phyloP scores from a whole-genome alignment of 2,329 filamentous ascomycete genomes.

The Triangularia setosa region DNA sequence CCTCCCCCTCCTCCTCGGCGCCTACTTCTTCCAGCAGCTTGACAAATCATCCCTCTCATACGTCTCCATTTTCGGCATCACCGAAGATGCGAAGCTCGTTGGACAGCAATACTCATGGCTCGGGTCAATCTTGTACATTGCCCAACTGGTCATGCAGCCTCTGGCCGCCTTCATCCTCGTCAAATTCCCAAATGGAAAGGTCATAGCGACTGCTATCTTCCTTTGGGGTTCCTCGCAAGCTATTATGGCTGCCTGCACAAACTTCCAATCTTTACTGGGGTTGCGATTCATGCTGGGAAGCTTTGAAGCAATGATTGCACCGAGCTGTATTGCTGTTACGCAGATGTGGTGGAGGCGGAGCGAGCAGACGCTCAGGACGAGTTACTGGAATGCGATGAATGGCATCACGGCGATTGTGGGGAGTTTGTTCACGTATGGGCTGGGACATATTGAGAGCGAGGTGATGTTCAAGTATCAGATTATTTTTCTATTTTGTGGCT shows the following conservation, averaged over 20 bases:
- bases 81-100: conserved; percentile 43
- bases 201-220: conserved; percentile 47
- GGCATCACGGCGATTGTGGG: conserved; percentile 53
- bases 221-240: conserved; percentile 50
- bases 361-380: conserved; percentile 48
- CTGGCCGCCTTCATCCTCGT: conserved; percentile 50
- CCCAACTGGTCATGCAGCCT: conserved; percentile 56
- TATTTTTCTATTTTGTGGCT: conserved; percentile 47
- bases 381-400: conserved; percentile 53
- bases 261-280: conserved; percentile 43
- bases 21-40: conserved; percentile 57
- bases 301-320: conserved; percentile 48
- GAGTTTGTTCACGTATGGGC: conserved; percentile 52
- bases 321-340: conserved; percentile 49
- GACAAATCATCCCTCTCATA: conserved; percentile 46
- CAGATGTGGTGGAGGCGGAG: conserved; percentile 53
- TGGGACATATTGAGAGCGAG: conserved; percentile 43
- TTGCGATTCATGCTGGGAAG: conserved; percentile 43
- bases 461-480: conserved; percentile 41
- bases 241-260: conserved; percentile 48
- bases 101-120: conserved; percentile 55
- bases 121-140: conserved; percentile 57
- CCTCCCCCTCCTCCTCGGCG: conserved; percentile 47
- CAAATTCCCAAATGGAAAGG: conserved; percentile 52
- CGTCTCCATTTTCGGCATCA: conserved; percentile 47